Evolutionary conservation across 805 yeast genomes (phyloP).

Genomic region (Yarrowia osloensis): DNA sequence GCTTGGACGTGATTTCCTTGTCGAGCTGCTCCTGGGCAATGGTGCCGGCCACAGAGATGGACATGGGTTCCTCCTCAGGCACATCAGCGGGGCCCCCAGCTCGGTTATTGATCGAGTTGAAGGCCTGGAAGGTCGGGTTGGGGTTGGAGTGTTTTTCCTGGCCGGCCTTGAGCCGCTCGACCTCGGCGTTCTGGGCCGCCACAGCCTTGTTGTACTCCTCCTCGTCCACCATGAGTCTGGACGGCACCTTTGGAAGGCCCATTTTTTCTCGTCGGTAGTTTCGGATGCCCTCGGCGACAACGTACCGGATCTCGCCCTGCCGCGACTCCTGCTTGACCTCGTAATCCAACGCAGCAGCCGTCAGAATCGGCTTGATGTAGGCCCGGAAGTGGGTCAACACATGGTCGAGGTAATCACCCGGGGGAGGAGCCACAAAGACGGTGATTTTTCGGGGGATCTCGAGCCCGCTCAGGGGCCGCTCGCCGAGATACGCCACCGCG

Average conservation of each 20-base stretch:
- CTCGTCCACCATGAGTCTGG: conserved; percentile 16
- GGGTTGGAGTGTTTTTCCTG: background rate
- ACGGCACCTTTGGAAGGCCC: conserved; percentile 38
- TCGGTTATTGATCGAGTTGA: background rate
- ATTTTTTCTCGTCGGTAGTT: conserved; percentile 54
- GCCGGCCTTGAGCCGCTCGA: conserved; percentile 15
- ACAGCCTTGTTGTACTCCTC: conserved; percentile 31
- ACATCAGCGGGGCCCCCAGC: background rate
- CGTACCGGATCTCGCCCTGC: conserved; percentile 84
- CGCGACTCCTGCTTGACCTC: conserved; percentile 73
- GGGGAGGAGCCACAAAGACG: conserved; percentile 94
- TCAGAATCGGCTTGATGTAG: conserved; percentile 81
- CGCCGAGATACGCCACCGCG: conserved; percentile 56
- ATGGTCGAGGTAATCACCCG: conserved; percentile 81
- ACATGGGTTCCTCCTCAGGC: background rate
- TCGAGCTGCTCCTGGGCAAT: conserved; percentile 40
- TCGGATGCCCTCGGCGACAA: conserved; percentile 82
- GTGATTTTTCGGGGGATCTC: conserved; percentile 72
- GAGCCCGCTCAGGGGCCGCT: conserved; percentile 50
- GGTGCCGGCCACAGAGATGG: background rate
- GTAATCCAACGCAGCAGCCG: conserved; percentile 81
- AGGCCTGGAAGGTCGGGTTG: conserved; percentile 1
- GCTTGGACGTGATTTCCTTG: conserved; percentile 36
- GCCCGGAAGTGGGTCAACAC: conserved; percentile 72
- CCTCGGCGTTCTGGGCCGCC: conserved; percentile 11